Base-by-base conservation (phyloP, 768 basidiomycete genomes). In the Boletus coccyginus region DNA sequence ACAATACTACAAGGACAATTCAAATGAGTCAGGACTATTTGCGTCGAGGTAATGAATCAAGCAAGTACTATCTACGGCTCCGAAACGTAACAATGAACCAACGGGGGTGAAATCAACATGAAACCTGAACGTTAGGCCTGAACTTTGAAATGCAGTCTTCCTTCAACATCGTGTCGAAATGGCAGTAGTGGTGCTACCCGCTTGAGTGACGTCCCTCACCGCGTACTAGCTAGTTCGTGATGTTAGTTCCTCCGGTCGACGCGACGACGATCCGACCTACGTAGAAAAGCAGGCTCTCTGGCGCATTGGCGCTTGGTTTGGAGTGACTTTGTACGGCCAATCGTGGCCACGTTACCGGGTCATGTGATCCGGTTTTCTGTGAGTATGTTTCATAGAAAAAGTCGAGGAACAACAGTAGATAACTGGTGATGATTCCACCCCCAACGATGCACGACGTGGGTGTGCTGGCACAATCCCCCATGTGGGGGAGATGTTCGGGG, bases 351-450 rank as follows among this genome's bases (percentile, higher is more conserved):
- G 52, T 44, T 16, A 13, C 35, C 9, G 21, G 27, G 21, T 16
- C 33, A 11, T 52, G 39, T 12, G 62, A 38, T 5, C 53, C 43
- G 2, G 52, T 16, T 21, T 56, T 58, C 27, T 52, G 43, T 4
- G 43, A 8, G 45, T 66, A 66, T 2, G 65, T 65, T 46, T 60
- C n/a, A 9, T 51, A 39, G 49, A 65, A 66, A 43, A 66, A 66
- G n/a, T 66, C 50, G 45, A 66, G 24, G 60, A 66, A 66, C 38
- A 66, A 39, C 19, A 62, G 21, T 0, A 66, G 50, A 48, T 66
- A 66, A 21, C 63, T 66, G 46, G 46, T 41, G 44, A 66, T 44
- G 49, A 66, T 52, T 2, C 50, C 46, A 6, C 3, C 42, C 2
- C 61, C 61, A 11, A 60, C 32, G 39, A 62, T 46, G 29, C 54